Conservation (phyloP, 2,329 filamentous ascomycete genomes). For the Aurifilum marmelostoma region DNA sequence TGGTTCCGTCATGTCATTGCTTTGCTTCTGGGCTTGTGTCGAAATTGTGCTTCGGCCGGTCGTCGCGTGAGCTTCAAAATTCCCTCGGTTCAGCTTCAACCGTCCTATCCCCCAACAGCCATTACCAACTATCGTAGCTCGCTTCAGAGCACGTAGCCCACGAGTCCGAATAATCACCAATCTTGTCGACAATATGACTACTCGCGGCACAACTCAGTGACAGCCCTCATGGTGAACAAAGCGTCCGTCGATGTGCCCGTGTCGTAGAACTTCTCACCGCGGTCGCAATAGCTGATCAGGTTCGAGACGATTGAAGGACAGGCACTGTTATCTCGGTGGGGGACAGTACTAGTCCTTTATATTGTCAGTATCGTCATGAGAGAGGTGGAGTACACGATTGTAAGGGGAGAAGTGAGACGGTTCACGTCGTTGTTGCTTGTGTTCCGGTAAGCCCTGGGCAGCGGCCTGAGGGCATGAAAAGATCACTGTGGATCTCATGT, state of each 20-base stretch:
- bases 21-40: background rate
- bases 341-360: slow-evolving; percentile 25
- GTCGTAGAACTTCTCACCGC: slow-evolving; percentile 31
- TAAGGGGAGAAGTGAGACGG: too few relatives aligned
- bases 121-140: background rate
- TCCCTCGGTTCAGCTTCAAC: background rate
- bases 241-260: slow-evolving; percentile 29
- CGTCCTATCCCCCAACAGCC: background rate
- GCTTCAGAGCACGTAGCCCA: background rate
- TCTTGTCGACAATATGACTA: slow-evolving; percentile 28
- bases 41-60: background rate
- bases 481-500: too few relatives aligned
- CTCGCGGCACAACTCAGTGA: slow-evolving; percentile 26
- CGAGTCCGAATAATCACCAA: slow-evolving; percentile 11
- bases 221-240: slow-evolving; percentile 25
- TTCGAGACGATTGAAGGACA: slow-evolving; percentile 28
- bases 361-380: too few relatives aligned
- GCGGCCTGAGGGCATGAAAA: too few relatives aligned
- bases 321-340: slow-evolving; percentile 27
- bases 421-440: slow-evolving; percentile 36
- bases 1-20: background rate
- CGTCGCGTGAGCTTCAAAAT: background rate
- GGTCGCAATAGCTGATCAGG: slow-evolving; percentile 32
- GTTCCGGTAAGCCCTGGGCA: too few relatives aligned
- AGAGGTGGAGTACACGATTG: too few relatives aligned